These are phyloP conservation scores for Tylopilus rubrobrunneus DNA, from an alignment of 768 basidiomycete species.

Conservation along the genomic window DNA sequence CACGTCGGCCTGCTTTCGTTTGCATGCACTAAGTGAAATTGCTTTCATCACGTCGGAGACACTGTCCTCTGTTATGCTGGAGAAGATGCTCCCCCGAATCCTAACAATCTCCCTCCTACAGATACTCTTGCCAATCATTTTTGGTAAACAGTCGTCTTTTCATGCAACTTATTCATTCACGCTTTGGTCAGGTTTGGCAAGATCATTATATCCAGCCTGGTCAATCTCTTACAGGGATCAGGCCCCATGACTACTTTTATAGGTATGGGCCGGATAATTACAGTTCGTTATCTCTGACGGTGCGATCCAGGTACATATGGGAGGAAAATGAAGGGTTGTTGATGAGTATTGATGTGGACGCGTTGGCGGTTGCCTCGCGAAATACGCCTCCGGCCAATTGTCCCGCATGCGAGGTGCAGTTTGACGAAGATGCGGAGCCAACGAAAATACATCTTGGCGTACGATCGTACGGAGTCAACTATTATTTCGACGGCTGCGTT, in stretches of 20 bases:
- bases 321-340: conserved; percentile 44
- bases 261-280: conserved; percentile 37
- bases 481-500: conserved; percentile 62
- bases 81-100: conserved; percentile 32
- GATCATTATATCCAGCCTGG: conserved; percentile 37
- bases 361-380: conserved; percentile 6
- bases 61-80: conserved; percentile 50
- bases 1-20: neutral
- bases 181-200: conserved; percentile 56
- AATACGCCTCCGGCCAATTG: conserved; percentile 49
- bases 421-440: conserved; percentile 29
- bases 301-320: conserved; percentile 45
- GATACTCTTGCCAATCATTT: conserved; percentile 55
- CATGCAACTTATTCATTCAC: neutral
- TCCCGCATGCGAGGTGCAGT: conserved; percentile 40
- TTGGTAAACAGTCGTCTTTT: conserved; percentile 41
- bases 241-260: conserved; percentile 50
- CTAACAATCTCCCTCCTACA: conserved; percentile 32
- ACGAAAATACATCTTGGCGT: conserved; percentile 39
- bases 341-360: conserved; percentile 35
- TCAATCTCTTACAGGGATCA: conserved; percentile 23
- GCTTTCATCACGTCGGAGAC: conserved; percentile 53
- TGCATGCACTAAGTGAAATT: neutral
- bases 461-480: conserved; percentile 42
- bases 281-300: conserved; percentile 1